These are phyloP conservation scores for Talaromyces marneffei DNA, from an alignment of 2,329 filamentous ascomycete species.

Conservation along the genomic window DNA sequence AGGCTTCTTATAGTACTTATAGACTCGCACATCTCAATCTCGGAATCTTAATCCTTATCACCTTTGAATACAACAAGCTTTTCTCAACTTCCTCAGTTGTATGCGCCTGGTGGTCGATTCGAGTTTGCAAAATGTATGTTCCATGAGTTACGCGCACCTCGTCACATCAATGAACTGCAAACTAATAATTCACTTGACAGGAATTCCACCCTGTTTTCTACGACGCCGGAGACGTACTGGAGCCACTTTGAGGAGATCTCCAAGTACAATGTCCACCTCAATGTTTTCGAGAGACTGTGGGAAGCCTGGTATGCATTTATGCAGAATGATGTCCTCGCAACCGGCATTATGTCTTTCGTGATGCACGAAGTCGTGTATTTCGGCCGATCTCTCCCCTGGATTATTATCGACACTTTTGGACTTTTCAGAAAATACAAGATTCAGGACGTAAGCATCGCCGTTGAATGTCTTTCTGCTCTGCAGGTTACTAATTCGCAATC, in stretches of 20 bases:
- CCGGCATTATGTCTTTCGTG: slow-evolving; percentile 92
- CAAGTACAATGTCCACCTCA: slow-evolving; percentile 77
- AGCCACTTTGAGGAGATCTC: slow-evolving; percentile 60
- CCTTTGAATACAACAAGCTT: background rate
- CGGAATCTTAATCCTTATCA: background rate
- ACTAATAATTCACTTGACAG: slow-evolving; percentile 21
- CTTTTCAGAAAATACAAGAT: slow-evolving; percentile 93
- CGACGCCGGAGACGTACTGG: slow-evolving; percentile 56
- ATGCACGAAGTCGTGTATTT: slow-evolving; percentile 97
- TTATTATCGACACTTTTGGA: slow-evolving; percentile 82
- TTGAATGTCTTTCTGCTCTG: background rate
- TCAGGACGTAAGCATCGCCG: slow-evolving; percentile 56
- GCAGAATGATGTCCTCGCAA: slow-evolving; percentile 94
- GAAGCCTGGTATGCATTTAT: slow-evolving; percentile 96
- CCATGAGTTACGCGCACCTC: background rate
- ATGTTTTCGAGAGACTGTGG: slow-evolving; percentile 83
- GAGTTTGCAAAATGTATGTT: background rate
- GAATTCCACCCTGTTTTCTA: slow-evolving; percentile 43
- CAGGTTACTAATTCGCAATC: background rate
- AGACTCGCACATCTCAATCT: too few species aligned
- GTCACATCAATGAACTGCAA: background rate
- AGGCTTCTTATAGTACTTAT: slow-evolving; percentile 6
- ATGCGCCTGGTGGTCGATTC: background rate
- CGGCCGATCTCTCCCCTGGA: slow-evolving; percentile 82
- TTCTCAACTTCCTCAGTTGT: background rate